A percentile compares a stretch with the other conserved stretches of the same genome.
These are phyloP conservation scores for Entamoeba histolytica DNA, from an alignment of 208 protist species.

Conservation along the genomic window DNA sequence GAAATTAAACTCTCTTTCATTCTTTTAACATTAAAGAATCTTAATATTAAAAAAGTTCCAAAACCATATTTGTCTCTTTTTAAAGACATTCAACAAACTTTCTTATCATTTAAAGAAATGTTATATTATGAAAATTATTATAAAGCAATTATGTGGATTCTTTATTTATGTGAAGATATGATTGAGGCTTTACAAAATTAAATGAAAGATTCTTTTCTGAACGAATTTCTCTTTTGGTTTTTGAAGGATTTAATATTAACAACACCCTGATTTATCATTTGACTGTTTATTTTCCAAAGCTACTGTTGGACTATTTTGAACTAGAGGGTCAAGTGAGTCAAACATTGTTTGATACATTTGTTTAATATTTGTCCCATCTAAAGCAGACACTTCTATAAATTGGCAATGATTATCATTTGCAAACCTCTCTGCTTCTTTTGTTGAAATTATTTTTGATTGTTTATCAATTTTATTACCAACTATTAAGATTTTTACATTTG, in stretches of 20 bases:
- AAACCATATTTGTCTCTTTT: background rate
- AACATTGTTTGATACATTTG: background rate
- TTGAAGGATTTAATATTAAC: too few relatives aligned
- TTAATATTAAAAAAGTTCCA: background rate
- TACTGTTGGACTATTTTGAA: too few relatives aligned
- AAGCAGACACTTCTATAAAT: background rate
- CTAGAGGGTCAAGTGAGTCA: background rate
- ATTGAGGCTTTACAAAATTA: background rate
- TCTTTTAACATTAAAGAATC: background rate
- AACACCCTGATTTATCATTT: too few relatives aligned
- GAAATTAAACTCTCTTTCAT: background rate
- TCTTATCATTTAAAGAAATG: background rate
- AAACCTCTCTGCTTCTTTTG: background rate
- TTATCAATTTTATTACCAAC: constrained; percentile 34
- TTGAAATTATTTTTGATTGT: background rate
- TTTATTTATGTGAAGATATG: background rate
- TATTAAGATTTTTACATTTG: constrained; percentile 10
- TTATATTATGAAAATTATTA: background rate
- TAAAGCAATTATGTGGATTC: background rate
- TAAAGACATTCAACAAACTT: background rate
- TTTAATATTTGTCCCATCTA: background rate
- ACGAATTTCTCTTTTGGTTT: too few relatives aligned
- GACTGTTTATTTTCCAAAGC: too few relatives aligned
- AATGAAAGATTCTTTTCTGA: too few relatives aligned
- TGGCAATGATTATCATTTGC: background rate